Base-by-base conservation (phyloP, 108 stramenopile species). In the Seminavis robusta region DNA sequence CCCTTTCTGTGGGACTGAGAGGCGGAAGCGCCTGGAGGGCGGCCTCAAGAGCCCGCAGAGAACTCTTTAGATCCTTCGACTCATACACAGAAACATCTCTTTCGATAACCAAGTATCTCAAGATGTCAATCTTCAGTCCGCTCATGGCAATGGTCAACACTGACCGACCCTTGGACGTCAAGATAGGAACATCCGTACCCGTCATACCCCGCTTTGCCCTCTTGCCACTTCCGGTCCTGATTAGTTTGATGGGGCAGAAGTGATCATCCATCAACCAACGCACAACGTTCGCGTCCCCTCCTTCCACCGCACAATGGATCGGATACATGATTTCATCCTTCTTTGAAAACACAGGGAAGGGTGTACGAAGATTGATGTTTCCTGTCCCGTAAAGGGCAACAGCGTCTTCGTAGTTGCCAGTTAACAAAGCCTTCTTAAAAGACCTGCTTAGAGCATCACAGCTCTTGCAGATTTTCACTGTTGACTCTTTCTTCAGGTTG, bases 221-320 rank as follows among this genome's bases (percentile, higher is more conserved):
- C 31, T 74, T 62, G 26, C 52, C 62, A 36, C 76, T 76, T 1
- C 63, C 71, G 4, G 76, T 74, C 5, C 71, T 61, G 21, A 77
- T 61, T 0, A 63, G 42, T 21, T 84, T 77, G 6, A 92, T 56
- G 4, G 91, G 91, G 51, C 87, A 88, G 54, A 63, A 83, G 43
- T 80, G 91, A 37, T 81, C 83, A 34, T 93, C 88, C 16, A 93
- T 52, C 4, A 93, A 64, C 91, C 91, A 93, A 39, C 78, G 65
- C 8, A 89, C 52, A n/a, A 93, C 71, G 28, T 74, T 50, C n/a
- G 85, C 52, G 43, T 79, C 76, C 17, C 80, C 76, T 13, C 91
- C 91, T 51, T 80, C 68, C 8, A 87, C 80, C 6, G 91, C 91
- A 58, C 79, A 83, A 45, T 89, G 87, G 34, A 93, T 82, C 4